These are phyloP conservation scores for Draba incana DNA, from an alignment of 345 rosid genomes.

Conservation along the genomic window DNA sequence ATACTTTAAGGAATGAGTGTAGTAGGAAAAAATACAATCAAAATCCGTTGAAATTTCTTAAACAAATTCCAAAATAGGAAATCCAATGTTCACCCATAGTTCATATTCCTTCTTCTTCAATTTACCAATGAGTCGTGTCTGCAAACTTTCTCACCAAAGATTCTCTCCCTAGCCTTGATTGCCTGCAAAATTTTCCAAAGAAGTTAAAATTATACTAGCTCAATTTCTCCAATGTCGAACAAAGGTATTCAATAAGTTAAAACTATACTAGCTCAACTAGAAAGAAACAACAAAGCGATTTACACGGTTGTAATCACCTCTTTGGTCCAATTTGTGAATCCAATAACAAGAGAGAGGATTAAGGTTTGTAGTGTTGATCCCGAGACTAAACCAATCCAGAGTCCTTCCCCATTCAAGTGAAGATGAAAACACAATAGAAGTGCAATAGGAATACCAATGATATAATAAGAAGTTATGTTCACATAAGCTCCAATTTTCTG, in stretches of 20 bases:
- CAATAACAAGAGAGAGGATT: slow-evolving; percentile 47
- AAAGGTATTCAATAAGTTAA: not conserved
- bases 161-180: slow-evolving; percentile 47
- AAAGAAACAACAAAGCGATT: not conserved
- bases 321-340: slow-evolving; percentile 57
- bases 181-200: slow-evolving; percentile 46
- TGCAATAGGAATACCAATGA: slow-evolving; percentile 58
- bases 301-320: slow-evolving; percentile 45
- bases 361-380: slow-evolving; percentile 57
- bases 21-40: not conserved
- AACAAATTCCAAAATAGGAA: not conserved
- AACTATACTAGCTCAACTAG: not conserved
- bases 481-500: slow-evolving; percentile 65
- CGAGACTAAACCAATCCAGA: slow-evolving; percentile 57
- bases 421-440: slow-evolving; percentile 49
- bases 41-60: not conserved
- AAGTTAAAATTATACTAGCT: not conserved
- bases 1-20: not conserved
- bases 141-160: slow-evolving; percentile 34
- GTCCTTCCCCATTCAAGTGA: slow-evolving; percentile 55
- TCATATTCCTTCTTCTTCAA: not conserved
- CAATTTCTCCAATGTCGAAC: not conserved
- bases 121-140: slow-evolving; percentile 23
- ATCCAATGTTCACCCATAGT: not conserved
- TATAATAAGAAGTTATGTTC: slow-evolving; percentile 61